Percentiles rank a stretch among this genome's conserved stretches.
These are phyloP conservation scores for Olyra latifolia DNA, from an alignment of 176 grass and related monocot species.

Conservation along the genomic window DNA sequence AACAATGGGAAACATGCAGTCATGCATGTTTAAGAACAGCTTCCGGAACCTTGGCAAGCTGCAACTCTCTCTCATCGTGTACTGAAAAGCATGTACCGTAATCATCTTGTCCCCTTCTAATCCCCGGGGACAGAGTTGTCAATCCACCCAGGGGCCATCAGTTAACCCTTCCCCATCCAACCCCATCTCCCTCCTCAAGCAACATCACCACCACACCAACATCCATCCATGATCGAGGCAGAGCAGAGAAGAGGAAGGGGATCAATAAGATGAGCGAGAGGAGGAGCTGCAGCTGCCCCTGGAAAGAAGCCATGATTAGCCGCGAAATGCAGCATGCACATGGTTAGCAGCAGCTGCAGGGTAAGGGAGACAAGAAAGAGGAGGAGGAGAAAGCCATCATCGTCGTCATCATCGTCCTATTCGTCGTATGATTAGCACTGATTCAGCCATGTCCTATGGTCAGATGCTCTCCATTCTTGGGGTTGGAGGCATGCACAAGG, in stretches of 20 bases:
- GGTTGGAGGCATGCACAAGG: slow-evolving; percentile 35
- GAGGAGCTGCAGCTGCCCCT: not conserved
- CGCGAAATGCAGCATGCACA: slow-evolving; percentile 29
- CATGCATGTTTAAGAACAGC: not conserved
- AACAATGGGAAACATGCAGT: not conserved
- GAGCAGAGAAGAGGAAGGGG: not conserved
- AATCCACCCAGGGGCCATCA: not conserved
- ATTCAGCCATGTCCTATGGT: slow-evolving; percentile 23
- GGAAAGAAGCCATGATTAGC: slow-evolving; percentile 13
- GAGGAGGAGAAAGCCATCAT: slow-evolving; percentile 5
- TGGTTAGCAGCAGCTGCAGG: not conserved
- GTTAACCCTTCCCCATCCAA: slow-evolving; percentile 53
- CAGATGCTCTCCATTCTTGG: slow-evolving; percentile 9
- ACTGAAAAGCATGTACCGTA: not conserved
- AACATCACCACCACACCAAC: slow-evolving; percentile 55
- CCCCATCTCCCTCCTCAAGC: slow-evolving; percentile 29
- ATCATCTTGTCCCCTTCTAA: not conserved
- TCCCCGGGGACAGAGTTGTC: not conserved
- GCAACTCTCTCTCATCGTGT: not conserved
- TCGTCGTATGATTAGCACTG: not conserved
- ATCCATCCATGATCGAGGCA: slow-evolving; percentile 16
- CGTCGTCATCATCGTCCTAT: slow-evolving; percentile 33
- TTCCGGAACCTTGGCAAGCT: too few relatives aligned
- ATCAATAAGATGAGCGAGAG: slow-evolving; percentile 12
- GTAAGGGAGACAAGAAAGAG: not conserved